These are phyloP conservation scores for Gelatoporia subvermispora DNA, from an alignment of 768 basidiomycete genomes.

Conservation along the genomic window DNA sequence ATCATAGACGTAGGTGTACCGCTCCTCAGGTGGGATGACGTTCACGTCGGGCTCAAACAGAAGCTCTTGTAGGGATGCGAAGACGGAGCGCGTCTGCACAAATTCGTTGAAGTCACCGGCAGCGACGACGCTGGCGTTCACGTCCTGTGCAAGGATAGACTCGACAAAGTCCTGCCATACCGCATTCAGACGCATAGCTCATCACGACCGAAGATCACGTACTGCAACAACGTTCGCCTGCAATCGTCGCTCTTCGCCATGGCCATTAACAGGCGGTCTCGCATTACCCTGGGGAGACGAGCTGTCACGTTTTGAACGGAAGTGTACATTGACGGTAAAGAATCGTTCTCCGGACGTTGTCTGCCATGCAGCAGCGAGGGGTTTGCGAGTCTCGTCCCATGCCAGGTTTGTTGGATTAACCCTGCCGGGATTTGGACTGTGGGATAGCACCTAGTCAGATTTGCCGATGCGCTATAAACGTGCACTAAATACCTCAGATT, in stretches of 20 bases:
- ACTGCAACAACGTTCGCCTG: slow-evolving; percentile 52
- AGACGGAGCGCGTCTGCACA: slow-evolving; percentile 47
- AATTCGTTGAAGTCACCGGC: slow-evolving; percentile 65
- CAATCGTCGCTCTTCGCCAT: slow-evolving; percentile 39
- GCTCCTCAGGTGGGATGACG: slow-evolving; percentile 42
- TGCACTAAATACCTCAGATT: slow-evolving; percentile 35
- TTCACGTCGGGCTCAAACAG: slow-evolving; percentile 41
- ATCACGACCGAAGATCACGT: slow-evolving; percentile 14
- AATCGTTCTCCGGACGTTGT: slow-evolving; percentile 39
- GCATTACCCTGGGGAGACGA: slow-evolving; percentile 51
- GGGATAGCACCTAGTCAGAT: not conserved
- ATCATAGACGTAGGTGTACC: slow-evolving; percentile 60
- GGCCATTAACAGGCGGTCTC: slow-evolving; percentile 53
- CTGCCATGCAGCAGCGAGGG: slow-evolving; percentile 54
- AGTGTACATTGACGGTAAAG: slow-evolving; percentile 58
- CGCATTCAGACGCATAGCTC: not conserved
- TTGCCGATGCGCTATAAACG: not conserved
- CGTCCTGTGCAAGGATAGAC: slow-evolving; percentile 37
- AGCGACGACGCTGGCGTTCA: slow-evolving; percentile 44
- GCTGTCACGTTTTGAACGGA: slow-evolving; percentile 54
- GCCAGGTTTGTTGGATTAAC: slow-evolving; percentile 52
- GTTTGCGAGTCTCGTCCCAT: slow-evolving; percentile 55
- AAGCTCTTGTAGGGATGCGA: slow-evolving; percentile 35
- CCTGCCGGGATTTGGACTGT: slow-evolving; percentile 59
- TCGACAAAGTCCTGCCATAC: slow-evolving; percentile 42